phyloP scores from a whole-genome alignment of 2,329 filamentous ascomycete species.

The Cordyceps javanica region DNA sequence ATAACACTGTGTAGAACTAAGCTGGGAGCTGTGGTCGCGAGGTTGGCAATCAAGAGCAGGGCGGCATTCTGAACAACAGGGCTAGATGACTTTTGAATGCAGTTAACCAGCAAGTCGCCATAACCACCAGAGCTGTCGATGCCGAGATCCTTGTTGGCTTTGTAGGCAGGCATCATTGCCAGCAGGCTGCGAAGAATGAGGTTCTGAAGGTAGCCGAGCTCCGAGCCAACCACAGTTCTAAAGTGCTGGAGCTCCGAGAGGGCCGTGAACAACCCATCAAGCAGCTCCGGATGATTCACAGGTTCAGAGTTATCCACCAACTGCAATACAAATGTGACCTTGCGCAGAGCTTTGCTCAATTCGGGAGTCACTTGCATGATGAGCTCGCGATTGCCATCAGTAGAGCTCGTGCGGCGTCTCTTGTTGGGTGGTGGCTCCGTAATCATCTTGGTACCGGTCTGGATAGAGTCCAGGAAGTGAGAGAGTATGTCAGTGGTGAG shows the following conservation, averaged over 20 bases:
- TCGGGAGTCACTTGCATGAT: conserved; percentile 58
- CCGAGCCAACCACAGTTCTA: conserved; percentile 72
- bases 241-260: conserved; percentile 85
- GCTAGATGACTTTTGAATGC: conserved; percentile 84
- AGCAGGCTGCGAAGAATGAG: conserved; percentile 76
- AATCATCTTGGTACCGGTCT: conserved; percentile 65
- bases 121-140: conserved; percentile 77
- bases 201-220: conserved; percentile 84
- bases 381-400: conserved; percentile 55
- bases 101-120: conserved; percentile 87
- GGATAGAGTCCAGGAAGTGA: conserved; percentile 67
- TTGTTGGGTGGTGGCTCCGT: conserved; percentile 70
- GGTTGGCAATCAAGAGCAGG: conserved; percentile 75
- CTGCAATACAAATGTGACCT: conserved; percentile 82
- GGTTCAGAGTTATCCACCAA: conserved; percentile 77
- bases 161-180: conserved; percentile 75
- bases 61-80: conserved; percentile 92
- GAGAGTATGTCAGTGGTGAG: conserved; percentile 67
- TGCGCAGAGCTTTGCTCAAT: conserved; percentile 61
- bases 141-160: conserved; percentile 51
- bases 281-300: conserved; percentile 66
- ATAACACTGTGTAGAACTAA: conserved; percentile 94
- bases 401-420: conserved; percentile 70
- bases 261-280: conserved; percentile 73
- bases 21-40: conserved; percentile 84